Base-by-base conservation (phyloP, 495 filamentous ascomycete genomes). In the Penicillium cataractarum region DNA sequence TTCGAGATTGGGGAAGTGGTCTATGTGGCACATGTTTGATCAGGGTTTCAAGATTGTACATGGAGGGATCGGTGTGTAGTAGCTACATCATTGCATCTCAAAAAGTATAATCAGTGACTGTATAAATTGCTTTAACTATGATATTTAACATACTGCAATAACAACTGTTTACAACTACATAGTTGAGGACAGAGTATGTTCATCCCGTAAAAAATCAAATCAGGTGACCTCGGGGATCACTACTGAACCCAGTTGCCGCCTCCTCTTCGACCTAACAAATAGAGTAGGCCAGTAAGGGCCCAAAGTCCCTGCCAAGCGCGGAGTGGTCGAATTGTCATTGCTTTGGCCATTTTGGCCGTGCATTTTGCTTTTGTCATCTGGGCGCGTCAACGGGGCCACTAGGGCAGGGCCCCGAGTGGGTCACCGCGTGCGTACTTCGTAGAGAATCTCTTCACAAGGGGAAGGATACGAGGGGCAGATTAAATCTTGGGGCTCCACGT, bases 251-350 rank as follows among this genome's bases (percentile, higher is more conserved):
- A n/a, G n/a, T 39, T 17, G n/a, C 4, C 13, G 37, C 15, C 42
- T 46, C 19, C 12, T 29, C 46, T 2, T 27, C 48, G 42, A 66
- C 60, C 58, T 60, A 51, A 62, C 61, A 58, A 57, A 66, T 58
- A 40, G 27, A 65, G 65, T 60, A 70, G 58, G n/a, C n/a, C n/a
- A n/a, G n/a, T n/a, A n/a, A n/a, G 57, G 57, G 53, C 53, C 53
- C 56, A 46, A 40, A 53, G 15, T 33, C 22, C 57, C 64, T 61
- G 55, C 57, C 57, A 63, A 69, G 54, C 8, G 51, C 60, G 60
- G 60, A 35, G 5, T 44, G 39, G 37, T 27, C 13, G n/a, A 50
- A 12, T n/a, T 24, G 56, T 26, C 13, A 10, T 27, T 29, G 6
- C 31, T 52, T 52, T 33, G 27, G 17, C 15, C 19, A 7, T 54